These are phyloP conservation scores for Chlorella sp. DNA, from an alignment of 139 green algal genomes.

Conservation along the genomic window DNA sequence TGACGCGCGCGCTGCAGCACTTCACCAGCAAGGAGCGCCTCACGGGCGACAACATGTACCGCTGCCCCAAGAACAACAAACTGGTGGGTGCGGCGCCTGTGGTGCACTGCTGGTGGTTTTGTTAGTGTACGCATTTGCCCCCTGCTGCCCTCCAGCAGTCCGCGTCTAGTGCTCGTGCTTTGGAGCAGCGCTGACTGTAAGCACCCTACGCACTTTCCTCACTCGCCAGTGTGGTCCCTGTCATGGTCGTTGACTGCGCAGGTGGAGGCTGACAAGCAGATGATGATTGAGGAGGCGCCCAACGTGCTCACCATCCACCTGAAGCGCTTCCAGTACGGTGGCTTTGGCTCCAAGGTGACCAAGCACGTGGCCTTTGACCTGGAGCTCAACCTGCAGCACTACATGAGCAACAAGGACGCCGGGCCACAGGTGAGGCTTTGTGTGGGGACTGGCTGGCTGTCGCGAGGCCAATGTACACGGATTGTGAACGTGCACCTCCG, in stretches of 20 bases:
- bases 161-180: too few species aligned
- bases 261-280: conserved; percentile 72
- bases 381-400: conserved; percentile 73
- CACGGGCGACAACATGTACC: conserved; percentile 86
- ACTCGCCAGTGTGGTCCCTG: too few species aligned
- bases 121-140: neutral
- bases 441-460: too few species aligned
- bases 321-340: conserved; percentile 85
- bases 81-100: too few species aligned
- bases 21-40: conserved; percentile 75
- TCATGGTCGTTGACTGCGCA: too few species aligned
- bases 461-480: too few species aligned
- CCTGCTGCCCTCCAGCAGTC: too few species aligned
- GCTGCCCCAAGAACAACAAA: conserved; percentile 76
- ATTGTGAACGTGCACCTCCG: too few species aligned
- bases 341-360: conserved; percentile 66
- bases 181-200: too few species aligned
- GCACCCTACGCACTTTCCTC: neutral
- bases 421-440: conserved; percentile 13
- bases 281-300: conserved; percentile 72
- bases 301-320: conserved; percentile 82
- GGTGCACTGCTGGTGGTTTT: too few species aligned
- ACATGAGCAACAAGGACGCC: conserved; percentile 33
- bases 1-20: conserved; percentile 59
- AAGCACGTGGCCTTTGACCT: conserved; percentile 75